These are phyloP conservation scores for Dovyalis caffra DNA, from an alignment of 345 rosid genomes.

Conservation along the genomic window DNA sequence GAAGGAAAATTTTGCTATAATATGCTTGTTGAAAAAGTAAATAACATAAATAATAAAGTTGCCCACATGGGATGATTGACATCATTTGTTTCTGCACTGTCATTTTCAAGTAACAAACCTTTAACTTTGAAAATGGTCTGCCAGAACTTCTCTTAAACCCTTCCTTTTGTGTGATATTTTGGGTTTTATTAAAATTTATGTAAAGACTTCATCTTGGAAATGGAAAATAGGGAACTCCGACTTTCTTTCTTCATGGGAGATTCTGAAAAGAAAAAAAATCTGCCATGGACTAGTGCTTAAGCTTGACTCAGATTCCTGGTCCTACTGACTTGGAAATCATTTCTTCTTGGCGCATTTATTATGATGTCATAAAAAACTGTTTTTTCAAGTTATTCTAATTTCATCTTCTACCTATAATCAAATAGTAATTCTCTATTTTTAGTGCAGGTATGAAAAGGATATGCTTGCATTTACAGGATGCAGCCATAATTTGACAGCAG, in stretches of 20 bases:
- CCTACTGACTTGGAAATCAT: not conserved
- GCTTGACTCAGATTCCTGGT: not conserved
- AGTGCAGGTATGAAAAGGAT: conserved; percentile 85
- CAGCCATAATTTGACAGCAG: conserved; percentile 74
- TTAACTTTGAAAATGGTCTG: too few relatives aligned
- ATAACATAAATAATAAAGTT: not conserved
- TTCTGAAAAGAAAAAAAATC: not conserved
- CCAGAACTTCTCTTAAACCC: not conserved
- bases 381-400: not conserved
- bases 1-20: not conserved
- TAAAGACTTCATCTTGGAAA: too few relatives aligned
- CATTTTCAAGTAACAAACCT: too few relatives aligned
- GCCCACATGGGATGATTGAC: too few relatives aligned
- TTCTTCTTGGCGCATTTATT: too few relatives aligned
- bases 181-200: too few relatives aligned
- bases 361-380: not conserved
- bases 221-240: not conserved
- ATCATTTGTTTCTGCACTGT: too few relatives aligned
- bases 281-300: not conserved
- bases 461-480: conserved; percentile 99
- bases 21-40: not conserved
- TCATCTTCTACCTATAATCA: not conserved
- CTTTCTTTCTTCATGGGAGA: not conserved
- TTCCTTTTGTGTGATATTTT: too few relatives aligned
- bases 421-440: conserved; percentile 1